Evolutionary conservation across 352 stramenopile genomes (phyloP).

Genomic region (Pythium rhizo-oryzae): DNA sequence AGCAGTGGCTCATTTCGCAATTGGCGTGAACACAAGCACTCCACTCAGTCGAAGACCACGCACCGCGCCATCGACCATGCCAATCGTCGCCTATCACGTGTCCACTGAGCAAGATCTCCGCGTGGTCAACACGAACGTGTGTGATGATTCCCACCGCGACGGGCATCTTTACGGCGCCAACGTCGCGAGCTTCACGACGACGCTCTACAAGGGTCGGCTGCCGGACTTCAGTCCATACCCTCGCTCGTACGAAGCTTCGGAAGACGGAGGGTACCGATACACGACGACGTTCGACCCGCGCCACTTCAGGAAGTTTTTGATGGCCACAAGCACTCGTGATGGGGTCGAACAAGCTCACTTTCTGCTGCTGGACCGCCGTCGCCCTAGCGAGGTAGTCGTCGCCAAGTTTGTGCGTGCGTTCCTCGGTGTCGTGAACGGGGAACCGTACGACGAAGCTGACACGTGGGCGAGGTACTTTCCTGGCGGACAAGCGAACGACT

Average conservation of each 20-base stretch:
- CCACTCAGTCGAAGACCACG: neutral
- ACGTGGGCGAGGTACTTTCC: conserved; percentile 17
- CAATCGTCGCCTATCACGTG: conserved; percentile 20
- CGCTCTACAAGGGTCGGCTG: conserved; percentile 4
- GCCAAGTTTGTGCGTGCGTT: conserved; percentile 7
- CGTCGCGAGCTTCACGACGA: conserved; percentile 23
- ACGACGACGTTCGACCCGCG: conserved; percentile 5
- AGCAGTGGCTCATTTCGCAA: neutral
- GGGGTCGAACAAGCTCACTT: conserved; percentile 6
- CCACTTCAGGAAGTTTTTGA: conserved; percentile 13
- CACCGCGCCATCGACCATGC: neutral
- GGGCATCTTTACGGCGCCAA: conserved; percentile 9
- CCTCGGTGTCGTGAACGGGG: neutral
- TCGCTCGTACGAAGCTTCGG: neutral
- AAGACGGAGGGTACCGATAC: conserved; percentile 9
- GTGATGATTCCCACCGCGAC: neutral
- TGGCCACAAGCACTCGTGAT: neutral
- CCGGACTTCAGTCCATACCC: conserved; percentile 19
- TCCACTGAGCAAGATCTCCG: conserved; percentile 1
- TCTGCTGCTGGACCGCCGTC: conserved; percentile 3
- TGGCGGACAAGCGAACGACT: conserved; percentile 14
- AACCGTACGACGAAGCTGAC: neutral
- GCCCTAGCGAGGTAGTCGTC: neutral
- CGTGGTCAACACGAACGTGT: conserved; percentile 8
- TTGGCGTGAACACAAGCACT: neutral